phyloP scores from a whole-genome alignment of 2,329 filamentous ascomycete species.

The Verruconis gallopava region DNA sequence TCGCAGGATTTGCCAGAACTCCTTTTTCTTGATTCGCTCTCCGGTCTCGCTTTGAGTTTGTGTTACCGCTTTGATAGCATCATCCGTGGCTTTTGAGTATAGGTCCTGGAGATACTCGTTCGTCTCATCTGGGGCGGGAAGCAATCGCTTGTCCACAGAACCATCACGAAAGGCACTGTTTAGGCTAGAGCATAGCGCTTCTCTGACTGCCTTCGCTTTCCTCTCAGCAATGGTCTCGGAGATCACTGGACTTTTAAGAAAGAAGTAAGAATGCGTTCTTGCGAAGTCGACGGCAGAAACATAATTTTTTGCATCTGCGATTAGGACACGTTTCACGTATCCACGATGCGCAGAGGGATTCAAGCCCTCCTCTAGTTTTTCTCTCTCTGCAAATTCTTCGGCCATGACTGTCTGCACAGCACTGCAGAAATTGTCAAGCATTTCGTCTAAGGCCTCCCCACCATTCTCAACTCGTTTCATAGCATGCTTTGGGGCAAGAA shows the following conservation, averaged over 20 bases:
- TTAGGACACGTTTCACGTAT: slow-evolving; percentile 39
- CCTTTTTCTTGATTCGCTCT: not conserved
- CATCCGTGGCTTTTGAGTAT: not conserved
- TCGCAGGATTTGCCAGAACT: slow-evolving; percentile 5
- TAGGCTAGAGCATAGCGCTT: not conserved
- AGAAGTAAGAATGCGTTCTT: slow-evolving; percentile 45
- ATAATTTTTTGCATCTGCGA: slow-evolving; percentile 44
- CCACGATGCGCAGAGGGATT: slow-evolving; percentile 24
- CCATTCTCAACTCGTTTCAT: slow-evolving; percentile 32
- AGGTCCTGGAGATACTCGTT: not conserved
- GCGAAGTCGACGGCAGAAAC: slow-evolving; percentile 43
- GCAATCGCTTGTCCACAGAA: too few species aligned
- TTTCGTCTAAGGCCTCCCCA: slow-evolving; percentile 27
- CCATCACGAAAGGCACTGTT: too few species aligned
- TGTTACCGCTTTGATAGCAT: not conserved
- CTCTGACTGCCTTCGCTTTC: not conserved
- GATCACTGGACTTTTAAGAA: slow-evolving; percentile 19
- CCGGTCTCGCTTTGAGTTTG: not conserved
- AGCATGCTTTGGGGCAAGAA: slow-evolving; percentile 63
- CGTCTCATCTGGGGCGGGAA: not conserved
- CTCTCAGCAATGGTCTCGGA: not conserved
- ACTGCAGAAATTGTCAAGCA: slow-evolving; percentile 22
- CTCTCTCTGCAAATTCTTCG: slow-evolving; percentile 28
- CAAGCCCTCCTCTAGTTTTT: slow-evolving; percentile 24
- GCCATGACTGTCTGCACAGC: slow-evolving; percentile 29